phyloP scores from a whole-genome alignment of 2,329 filamentous ascomycete species.

The Hymenoscyphus repandus region DNA sequence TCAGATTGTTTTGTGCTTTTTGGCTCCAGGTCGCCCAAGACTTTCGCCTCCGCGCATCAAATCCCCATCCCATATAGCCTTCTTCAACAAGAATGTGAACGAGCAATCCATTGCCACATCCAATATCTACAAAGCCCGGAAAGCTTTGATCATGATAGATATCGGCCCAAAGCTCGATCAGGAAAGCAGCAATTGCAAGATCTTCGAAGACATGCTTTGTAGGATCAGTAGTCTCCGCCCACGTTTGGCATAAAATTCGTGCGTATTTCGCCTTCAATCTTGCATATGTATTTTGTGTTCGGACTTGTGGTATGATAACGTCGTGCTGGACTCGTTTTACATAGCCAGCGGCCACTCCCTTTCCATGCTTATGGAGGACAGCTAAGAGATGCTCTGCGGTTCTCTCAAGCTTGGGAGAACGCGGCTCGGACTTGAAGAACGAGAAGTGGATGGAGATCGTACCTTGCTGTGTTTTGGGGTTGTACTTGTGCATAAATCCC shows the following conservation, averaged over 20 bases:
- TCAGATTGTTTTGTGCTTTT: constrained; percentile 43
- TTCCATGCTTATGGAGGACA: constrained; percentile 68
- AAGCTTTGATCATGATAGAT: constrained; percentile 66
- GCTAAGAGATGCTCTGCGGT: constrained; percentile 65
- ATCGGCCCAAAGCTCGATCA: constrained; percentile 83
- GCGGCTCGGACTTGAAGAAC: constrained; percentile 39
- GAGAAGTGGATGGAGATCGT: constrained; percentile 56
- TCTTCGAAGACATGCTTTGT: constrained; percentile 95
- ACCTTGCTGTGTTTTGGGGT: constrained; percentile 38
- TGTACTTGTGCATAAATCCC: constrained; percentile 69
- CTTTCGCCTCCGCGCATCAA: constrained; percentile 81
- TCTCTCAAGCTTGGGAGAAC: constrained; percentile 49
- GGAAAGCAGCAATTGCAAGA: constrained; percentile 80
- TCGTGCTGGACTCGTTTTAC: constrained; percentile 83
- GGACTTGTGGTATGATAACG: constrained; percentile 67
- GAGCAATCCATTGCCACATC: constrained; percentile 89
- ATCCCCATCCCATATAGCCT: constrained; percentile 82
- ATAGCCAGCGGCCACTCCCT: constrained; percentile 61
- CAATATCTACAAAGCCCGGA: constrained; percentile 91
- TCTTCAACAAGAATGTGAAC: constrained; percentile 77
- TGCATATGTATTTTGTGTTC: constrained; percentile 78
- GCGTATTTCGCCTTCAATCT: constrained; percentile 77
- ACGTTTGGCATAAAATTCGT: constrained; percentile 60
- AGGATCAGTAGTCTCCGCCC: constrained; percentile 84
- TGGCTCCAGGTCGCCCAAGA: constrained; percentile 72